These are phyloP conservation scores for Knufia petricola DNA, from an alignment of 2,329 filamentous ascomycete genomes.

Conservation along the genomic window DNA sequence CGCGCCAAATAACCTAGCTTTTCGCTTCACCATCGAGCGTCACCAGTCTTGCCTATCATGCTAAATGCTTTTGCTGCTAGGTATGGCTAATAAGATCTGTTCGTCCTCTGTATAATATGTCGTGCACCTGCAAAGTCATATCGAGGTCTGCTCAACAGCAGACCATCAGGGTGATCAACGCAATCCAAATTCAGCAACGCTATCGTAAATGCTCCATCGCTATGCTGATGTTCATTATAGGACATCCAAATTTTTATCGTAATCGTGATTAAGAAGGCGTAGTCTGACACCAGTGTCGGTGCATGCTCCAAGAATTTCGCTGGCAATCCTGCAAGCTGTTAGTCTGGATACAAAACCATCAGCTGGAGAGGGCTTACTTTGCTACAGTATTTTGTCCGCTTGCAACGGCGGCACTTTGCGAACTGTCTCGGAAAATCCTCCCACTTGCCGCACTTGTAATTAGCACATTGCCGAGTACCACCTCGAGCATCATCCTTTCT, in stretches of 20 bases:
- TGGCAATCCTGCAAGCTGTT: constrained; percentile 57
- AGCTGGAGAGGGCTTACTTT: constrained; percentile 47
- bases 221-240: constrained; percentile 19
- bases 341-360: not conserved
- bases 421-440: constrained; percentile 95
- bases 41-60: not conserved
- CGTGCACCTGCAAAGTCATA: not conserved
- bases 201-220: constrained; percentile 17
- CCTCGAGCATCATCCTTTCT: constrained; percentile 92
- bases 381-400: constrained; percentile 97
- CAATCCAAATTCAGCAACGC: constrained; percentile 4
- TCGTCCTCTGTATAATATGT: constrained; percentile 6
- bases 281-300: constrained; percentile 80
- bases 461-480: constrained; percentile 92
- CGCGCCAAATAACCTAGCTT: not conserved
- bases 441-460: constrained; percentile 98
- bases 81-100: not conserved
- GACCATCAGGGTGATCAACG: not conserved
- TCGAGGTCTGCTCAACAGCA: not conserved
- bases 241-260: constrained; percentile 10
- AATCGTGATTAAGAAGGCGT: constrained; percentile 7
- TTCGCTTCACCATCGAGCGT: not conserved
- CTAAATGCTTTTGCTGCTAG: not conserved
- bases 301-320: constrained; percentile 96
- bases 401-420: constrained; percentile 91